phyloP scores from a whole-genome alignment of 2,329 filamentous ascomycete species.

The Hypoxylon sp. region DNA sequence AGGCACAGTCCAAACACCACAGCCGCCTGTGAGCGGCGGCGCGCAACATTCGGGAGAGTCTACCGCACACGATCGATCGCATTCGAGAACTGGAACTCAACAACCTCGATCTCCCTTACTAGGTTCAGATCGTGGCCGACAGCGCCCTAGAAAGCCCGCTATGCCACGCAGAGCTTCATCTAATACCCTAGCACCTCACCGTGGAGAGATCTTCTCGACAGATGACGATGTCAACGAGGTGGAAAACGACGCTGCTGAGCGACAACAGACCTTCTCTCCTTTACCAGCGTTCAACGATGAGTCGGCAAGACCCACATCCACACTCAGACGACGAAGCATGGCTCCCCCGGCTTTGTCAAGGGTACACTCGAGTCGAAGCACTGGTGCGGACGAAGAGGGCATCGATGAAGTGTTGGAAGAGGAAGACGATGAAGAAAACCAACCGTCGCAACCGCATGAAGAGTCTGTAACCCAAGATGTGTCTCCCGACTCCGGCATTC shows the following conservation, averaged over 20 bases:
- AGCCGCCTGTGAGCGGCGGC: conserved; percentile 47
- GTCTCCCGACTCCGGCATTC: conserved; percentile 49
- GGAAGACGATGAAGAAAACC: conserved; percentile 53
- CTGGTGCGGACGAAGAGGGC: conserved; percentile 51
- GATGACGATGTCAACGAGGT: conserved; percentile 90
- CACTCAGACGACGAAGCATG: conserved; percentile 58
- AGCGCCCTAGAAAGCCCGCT: conserved; percentile 77
- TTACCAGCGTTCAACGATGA: conserved; percentile 53
- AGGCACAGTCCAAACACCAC: conserved; percentile 58
- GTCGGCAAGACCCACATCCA: conserved; percentile 53
- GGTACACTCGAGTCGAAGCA: conserved; percentile 60
- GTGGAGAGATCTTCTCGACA: conserved; percentile 89
- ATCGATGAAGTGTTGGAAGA: conserved; percentile 52
- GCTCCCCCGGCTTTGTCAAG: conserved; percentile 58
- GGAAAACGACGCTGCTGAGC: conserved; percentile 73
- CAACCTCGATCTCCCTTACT: conserved; percentile 63
- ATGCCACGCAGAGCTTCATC: conserved; percentile 83
- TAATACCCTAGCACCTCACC: conserved; percentile 78
- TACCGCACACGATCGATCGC: conserved; percentile 58
- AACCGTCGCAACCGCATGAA: conserved; percentile 58
- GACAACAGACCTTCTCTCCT: conserved; percentile 62
- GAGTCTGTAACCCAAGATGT: conserved; percentile 48
- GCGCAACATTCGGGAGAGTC: conserved; percentile 56
- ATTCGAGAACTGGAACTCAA: conserved; percentile 56
- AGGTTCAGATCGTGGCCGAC: conserved; percentile 64